Evolutionary conservation across 2,329 filamentous ascomycete genomes (phyloP), one percentile per base, ranked within the genome.

Genomic region (Fusarium sambucinum): DNA sequence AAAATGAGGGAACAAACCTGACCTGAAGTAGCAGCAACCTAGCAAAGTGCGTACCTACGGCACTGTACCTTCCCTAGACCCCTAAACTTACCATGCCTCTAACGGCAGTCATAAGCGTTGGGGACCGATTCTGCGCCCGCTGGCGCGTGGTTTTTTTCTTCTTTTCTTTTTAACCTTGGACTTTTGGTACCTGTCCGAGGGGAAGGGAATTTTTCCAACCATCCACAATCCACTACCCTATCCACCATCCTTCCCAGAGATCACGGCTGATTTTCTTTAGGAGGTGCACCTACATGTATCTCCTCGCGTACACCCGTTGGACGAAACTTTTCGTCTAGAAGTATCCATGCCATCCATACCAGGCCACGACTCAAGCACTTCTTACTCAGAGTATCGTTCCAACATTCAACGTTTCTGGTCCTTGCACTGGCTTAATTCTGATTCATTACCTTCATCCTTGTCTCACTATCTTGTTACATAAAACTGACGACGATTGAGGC

Each of bases 41-140:
- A 48, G 17, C 23, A 42, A 51, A 51, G 59, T 68, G 48, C 23
- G 37, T 38, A 42, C 33, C 41, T 42, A 38, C 23, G 29, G 48
- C 51, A 51, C 47, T 44, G 57, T 54, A 58, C 63, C 56, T 66
- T 62, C n/a, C 41, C 61, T 67, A 16, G 63, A 63, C 65, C 61
- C 59, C 46, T 62, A 62, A 50, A 62, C 57, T 55, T 69, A 63
- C 65, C 52, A 56, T 69, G 41, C 66, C 66, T 63, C 60, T 69
- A 69, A 69, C 54, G 66, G 66, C 52, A 69, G 66, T 66, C 53
- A 66, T 68, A 48, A 52, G 65, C 61, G 60, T 62, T 66, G 66
- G 17, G 44, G 54, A 55, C 44, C 32, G 38, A 44, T 29, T 12
- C 38, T 68, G 51, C 60, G 66, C 50, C 55, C 66, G 65, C 65